Evolutionary conservation across 1,284 basidiomycete genomes (phyloP).

Genomic region (Polyporus tsugae): DNA sequence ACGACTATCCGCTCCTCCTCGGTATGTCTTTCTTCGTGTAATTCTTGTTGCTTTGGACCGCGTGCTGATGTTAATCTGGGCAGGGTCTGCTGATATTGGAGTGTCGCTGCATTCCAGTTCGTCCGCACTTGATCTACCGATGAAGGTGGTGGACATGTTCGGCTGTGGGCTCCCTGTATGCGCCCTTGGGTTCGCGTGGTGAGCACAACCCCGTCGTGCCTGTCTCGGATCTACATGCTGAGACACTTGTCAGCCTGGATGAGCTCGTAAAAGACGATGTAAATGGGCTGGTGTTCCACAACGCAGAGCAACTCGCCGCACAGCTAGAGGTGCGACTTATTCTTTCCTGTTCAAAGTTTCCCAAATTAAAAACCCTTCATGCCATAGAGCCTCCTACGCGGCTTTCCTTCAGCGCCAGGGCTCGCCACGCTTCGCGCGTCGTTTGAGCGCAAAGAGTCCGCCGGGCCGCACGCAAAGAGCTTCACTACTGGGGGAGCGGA

Average conservation of each 20-base stretch:
- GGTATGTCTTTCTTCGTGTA: conserved; percentile 52
- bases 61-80: neutral
- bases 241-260: conserved; percentile 61
- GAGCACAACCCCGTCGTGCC: conserved; percentile 34
- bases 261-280: conserved; percentile 87
- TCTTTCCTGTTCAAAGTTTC: neutral
- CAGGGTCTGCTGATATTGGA: conserved; percentile 92
- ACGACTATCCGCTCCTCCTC: conserved; percentile 87
- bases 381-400: conserved; percentile 52
- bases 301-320: conserved; percentile 72
- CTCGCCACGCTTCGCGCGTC: conserved; percentile 60
- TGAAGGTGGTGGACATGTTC: conserved; percentile 99
- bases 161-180: conserved; percentile 95
- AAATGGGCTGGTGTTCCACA: conserved; percentile 86
- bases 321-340: conserved; percentile 73
- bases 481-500: conserved; percentile 27
- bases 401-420: conserved; percentile 63
- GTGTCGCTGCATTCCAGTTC: conserved; percentile 92
- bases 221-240: neutral
- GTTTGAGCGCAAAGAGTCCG: conserved; percentile 39
- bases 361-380: neutral
- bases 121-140: conserved; percentile 92
- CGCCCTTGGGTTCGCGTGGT: conserved; percentile 90
- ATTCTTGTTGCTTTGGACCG: no score
- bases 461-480: neutral